Conservation (phyloP, 352 stramenopile species). For the Pseudoperonospora humuli region DNA sequence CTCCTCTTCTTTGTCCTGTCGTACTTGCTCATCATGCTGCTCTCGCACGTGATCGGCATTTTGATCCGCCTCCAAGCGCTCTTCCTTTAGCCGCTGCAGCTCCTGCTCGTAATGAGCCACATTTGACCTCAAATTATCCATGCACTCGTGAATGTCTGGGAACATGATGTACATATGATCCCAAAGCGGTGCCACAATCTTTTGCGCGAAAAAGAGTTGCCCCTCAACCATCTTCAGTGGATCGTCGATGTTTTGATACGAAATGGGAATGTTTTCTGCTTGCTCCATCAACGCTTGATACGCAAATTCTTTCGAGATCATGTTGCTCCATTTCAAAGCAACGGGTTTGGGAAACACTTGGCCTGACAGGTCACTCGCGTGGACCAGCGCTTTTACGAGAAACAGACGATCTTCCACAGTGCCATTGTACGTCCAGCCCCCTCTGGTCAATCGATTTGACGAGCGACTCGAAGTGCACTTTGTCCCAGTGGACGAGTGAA, state of each 20-base stretch:
- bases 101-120: conserved; percentile 80
- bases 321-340: conserved; percentile 86
- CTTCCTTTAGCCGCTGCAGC: conserved; percentile 52
- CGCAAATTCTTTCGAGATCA: conserved; percentile 87
- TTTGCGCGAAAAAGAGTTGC: conserved; percentile 81
- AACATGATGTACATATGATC: conserved; percentile 72
- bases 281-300: conserved; percentile 81
- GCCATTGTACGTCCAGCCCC: conserved; percentile 54
- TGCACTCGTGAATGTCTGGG: conserved; percentile 52
- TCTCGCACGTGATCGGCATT: conserved; percentile 11
- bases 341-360: conserved; percentile 84
- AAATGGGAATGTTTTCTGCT: conserved; percentile 68
- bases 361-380: conserved; percentile 79
- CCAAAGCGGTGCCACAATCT: conserved; percentile 76
- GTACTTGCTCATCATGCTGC: conserved; percentile 18
- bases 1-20: conserved; percentile 15
- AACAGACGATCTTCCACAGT: conserved; percentile 76
- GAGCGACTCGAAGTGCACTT: conserved; percentile 14
- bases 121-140: conserved; percentile 62
- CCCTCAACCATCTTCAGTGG: conserved; percentile 81
- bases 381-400: conserved; percentile 78
- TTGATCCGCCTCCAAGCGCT: conserved; percentile 11
- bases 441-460: conserved; percentile 25
- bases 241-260: conserved; percentile 74
- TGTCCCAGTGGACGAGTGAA: conserved; percentile 9